Conservation (phyloP, 805 yeast species). For the Yamadazyma sp. region DNA sequence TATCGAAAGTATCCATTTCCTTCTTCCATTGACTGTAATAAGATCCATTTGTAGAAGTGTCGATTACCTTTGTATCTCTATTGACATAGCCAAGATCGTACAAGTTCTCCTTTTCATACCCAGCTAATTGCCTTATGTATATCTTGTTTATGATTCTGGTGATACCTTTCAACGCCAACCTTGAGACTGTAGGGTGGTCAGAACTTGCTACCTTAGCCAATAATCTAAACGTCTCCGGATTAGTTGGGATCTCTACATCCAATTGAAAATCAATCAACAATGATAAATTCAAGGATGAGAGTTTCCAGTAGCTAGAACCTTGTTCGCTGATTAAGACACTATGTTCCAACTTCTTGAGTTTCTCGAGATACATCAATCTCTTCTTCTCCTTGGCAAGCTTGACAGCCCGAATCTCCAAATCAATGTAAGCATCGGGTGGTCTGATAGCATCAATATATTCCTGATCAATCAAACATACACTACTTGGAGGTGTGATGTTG, state of each 20-base stretch:
- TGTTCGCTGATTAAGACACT: slow-evolving; percentile 26
- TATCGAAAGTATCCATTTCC: slow-evolving; percentile 50
- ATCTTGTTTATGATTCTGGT: slow-evolving; percentile 51
- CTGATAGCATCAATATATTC: slow-evolving; percentile 44
- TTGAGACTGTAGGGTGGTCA: slow-evolving; percentile 69
- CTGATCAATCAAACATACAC: slow-evolving; percentile 50
- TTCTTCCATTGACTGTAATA: slow-evolving; percentile 44
- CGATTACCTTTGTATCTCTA: slow-evolving; percentile 39
- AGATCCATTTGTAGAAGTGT: slow-evolving; percentile 35
- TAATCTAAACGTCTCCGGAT: slow-evolving; percentile 39
- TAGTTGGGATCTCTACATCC: slow-evolving; percentile 48
- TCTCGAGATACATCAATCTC: slow-evolving; percentile 40
- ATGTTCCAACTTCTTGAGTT: slow-evolving; percentile 46
- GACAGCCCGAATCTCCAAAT: slow-evolving; percentile 58
- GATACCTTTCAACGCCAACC: slow-evolving; percentile 59
- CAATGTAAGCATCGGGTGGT: slow-evolving; percentile 62
- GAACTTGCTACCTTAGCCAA: slow-evolving; percentile 50
- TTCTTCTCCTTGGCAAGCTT: slow-evolving; percentile 63
- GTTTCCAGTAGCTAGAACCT: slow-evolving; percentile 55
- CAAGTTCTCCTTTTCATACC: slow-evolving; percentile 47
- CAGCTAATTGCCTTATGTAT: slow-evolving; percentile 43
- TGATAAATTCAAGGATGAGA: slow-evolving; percentile 47
- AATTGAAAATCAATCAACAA: slow-evolving; percentile 54
- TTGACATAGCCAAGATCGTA: slow-evolving; percentile 37
- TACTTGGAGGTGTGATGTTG: slow-evolving; percentile 33